These are phyloP conservation scores for Tremellales sp. DNA, from an alignment of 1,284 basidiomycete species.

Conservation along the genomic window DNA sequence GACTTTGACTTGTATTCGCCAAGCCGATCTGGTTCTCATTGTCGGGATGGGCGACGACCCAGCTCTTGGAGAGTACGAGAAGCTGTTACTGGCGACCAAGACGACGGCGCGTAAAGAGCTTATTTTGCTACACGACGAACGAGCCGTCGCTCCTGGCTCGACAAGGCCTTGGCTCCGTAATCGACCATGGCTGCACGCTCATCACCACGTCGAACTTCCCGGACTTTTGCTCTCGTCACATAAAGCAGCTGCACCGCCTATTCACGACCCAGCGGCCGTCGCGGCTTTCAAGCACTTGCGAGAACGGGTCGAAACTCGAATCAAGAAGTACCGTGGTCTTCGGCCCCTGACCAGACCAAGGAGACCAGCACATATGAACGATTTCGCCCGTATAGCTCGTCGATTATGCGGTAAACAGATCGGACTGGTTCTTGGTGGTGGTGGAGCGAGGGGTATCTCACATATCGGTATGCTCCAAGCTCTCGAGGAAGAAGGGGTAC, in stretches of 20 bases:
- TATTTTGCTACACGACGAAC: slow-evolving; percentile 86
- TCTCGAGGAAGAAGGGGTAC: slow-evolving; percentile 84
- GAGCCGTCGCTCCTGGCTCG: slow-evolving; percentile 82
- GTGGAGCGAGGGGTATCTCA: slow-evolving; percentile 89
- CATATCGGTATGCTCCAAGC: slow-evolving; percentile 88
- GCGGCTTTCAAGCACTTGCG: slow-evolving; percentile 71
- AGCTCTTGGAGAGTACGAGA: slow-evolving; percentile 81
- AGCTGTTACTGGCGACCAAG: slow-evolving; percentile 79
- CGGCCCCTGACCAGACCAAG: slow-evolving; percentile 66
- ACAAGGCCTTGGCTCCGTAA: slow-evolving; percentile 93
- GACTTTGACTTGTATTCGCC: slow-evolving; percentile 95
- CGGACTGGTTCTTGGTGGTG: slow-evolving; percentile 91
- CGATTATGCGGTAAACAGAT: slow-evolving; percentile 89
- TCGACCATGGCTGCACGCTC: slow-evolving; percentile 74
- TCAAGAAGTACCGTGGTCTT: slow-evolving; percentile 77
- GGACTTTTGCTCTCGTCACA: slow-evolving; percentile 54
- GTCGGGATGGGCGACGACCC: slow-evolving; percentile 88
- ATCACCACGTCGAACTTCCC: slow-evolving; percentile 47
- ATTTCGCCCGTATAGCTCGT: slow-evolving; percentile 88
- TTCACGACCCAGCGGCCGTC: slow-evolving; percentile 83
- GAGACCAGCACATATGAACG: slow-evolving; percentile 74
- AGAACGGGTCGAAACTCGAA: slow-evolving; percentile 80
- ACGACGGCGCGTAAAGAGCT: slow-evolving; percentile 97
- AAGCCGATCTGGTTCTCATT: slow-evolving; percentile 94
- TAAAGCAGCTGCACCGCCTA: slow-evolving; percentile 54